phyloP scores from a whole-genome alignment of 1,139 yeast species.

The Kurtzmaniella quercitrusa region DNA sequence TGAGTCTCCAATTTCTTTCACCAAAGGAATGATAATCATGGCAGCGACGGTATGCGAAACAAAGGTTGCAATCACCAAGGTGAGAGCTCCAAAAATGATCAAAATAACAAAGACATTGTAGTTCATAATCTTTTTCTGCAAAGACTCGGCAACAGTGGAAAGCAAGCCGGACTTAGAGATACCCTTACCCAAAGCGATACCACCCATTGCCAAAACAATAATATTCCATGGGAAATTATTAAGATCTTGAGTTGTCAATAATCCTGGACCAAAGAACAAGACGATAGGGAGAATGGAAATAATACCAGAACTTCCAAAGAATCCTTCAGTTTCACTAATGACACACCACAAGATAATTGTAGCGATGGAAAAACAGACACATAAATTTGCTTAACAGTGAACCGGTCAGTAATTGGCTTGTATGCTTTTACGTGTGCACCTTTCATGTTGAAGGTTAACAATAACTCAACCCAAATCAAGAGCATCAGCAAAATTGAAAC shows the following conservation, averaged over 20 bases:
- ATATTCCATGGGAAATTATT: conserved; percentile 94
- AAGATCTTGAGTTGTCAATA: conserved; percentile 79
- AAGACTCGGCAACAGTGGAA: conserved; percentile 67
- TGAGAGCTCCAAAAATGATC: conserved; percentile 72
- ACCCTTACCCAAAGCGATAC: conserved; percentile 88
- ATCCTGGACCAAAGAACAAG: conserved; percentile 81
- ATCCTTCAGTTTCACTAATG: conserved; percentile 51
- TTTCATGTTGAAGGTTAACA: conserved; percentile 63
- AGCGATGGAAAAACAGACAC: conserved; percentile 55
- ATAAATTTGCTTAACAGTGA: conserved; percentile 70
- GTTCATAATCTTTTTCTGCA: conserved; percentile 57
- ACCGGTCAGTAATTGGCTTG: conserved; percentile 66
- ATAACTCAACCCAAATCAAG: conserved; percentile 66
- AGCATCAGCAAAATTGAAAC: conserved; percentile 61
- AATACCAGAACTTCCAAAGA: conserved; percentile 88
- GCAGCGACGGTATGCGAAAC: conserved; percentile 97
- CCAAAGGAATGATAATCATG: conserved; percentile 80
- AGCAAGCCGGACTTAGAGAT: conserved; percentile 84
- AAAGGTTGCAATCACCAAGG: conserved; percentile 84
- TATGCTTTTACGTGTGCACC: conserved; percentile 43
- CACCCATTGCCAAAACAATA: conserved; percentile 93
- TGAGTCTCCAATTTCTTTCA: conserved; percentile 77
- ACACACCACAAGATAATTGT: conserved; percentile 89
- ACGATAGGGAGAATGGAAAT: conserved; percentile 83
- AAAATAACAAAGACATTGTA: conserved; percentile 66